phyloP scores from a whole-genome alignment of 305 asterid species.

The Fraxinus dipetala region DNA sequence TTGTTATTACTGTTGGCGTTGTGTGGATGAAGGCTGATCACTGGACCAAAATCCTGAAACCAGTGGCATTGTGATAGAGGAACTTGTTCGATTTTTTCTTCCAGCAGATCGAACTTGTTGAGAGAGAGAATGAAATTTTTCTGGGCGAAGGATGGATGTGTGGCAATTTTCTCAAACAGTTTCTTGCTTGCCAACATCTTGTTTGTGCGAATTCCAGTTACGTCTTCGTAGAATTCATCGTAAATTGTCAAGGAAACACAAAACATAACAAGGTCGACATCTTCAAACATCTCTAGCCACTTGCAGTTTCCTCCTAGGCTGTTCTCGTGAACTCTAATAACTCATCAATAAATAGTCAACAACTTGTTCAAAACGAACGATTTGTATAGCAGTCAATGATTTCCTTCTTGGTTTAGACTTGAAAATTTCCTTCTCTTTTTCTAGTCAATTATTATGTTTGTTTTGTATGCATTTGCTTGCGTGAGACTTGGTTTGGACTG shows the following conservation, averaged over 20 bases:
- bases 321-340: slow-evolving; percentile 57
- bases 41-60: slow-evolving; percentile 69
- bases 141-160: slow-evolving; percentile 49
- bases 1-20: slow-evolving; percentile 34
- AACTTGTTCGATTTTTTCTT: slow-evolving; percentile 48
- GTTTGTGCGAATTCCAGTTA: slow-evolving; percentile 49
- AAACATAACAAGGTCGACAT: slow-evolving; percentile 56
- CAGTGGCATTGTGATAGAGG: slow-evolving; percentile 70
- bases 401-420: too few species aligned
- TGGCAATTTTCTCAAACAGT: slow-evolving; percentile 52
- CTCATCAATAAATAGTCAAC: slow-evolving; percentile 2
- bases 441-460: too few species aligned
- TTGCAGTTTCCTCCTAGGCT: slow-evolving; percentile 74
- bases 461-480: too few species aligned
- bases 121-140: slow-evolving; percentile 65
- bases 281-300: slow-evolving; percentile 84
- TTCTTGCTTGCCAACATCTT: slow-evolving; percentile 66
- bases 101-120: slow-evolving; percentile 70
- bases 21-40: slow-evolving; percentile 41
- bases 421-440: too few species aligned
- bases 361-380: too few species aligned
- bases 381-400: too few species aligned
- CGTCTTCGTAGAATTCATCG: slow-evolving; percentile 47
- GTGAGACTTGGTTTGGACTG: too few species aligned
- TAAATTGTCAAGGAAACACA: slow-evolving; percentile 68